Percentiles rank a stretch among this genome's conserved stretches.
These are phyloP conservation scores for Trichoderma atroviride DNA, from an alignment of 2,329 filamentous ascomycete species.

Conservation along the genomic window DNA sequence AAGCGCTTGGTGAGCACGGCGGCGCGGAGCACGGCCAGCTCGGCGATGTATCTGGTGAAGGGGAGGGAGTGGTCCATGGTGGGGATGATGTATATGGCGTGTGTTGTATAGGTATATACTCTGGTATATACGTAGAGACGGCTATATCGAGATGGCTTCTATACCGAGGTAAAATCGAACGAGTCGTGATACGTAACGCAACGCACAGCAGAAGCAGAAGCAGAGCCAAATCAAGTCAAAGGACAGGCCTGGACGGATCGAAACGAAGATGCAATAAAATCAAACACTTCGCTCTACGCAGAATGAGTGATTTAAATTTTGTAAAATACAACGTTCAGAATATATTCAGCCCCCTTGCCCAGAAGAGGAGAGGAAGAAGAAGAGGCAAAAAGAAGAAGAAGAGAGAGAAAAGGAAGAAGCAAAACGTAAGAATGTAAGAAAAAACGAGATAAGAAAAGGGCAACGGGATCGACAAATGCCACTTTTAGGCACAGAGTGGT, in stretches of 20 bases:
- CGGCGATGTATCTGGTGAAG: conserved; percentile 36
- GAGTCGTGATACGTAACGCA: neutral
- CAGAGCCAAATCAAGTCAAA: neutral
- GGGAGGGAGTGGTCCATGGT: conserved; percentile 2
- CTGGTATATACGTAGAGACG: neutral
- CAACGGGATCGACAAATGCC: neutral
- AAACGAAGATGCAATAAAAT: neutral
- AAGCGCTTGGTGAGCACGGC: conserved; percentile 58
- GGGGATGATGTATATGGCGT: neutral
- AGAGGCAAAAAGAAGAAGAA: neutral
- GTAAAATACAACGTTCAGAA: neutral
- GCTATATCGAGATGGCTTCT: neutral
- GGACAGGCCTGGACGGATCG: neutral
- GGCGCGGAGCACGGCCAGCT: conserved; percentile 56
- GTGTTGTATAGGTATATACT: neutral
- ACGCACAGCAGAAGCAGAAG: no score
- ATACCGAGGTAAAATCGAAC: neutral
- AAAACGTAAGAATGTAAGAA: neutral
- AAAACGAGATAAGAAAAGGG: neutral
- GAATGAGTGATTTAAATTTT: neutral
- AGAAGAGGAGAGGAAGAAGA: neutral
- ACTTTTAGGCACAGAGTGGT: neutral
- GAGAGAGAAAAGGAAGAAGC: neutral
- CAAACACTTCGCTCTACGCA: neutral
- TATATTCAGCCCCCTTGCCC: neutral